Percentiles rank a stretch among this genome's conserved stretches.
These are phyloP conservation scores for Angomonas deanei DNA, from an alignment of 208 protist genomes.

Conservation along the genomic window DNA sequence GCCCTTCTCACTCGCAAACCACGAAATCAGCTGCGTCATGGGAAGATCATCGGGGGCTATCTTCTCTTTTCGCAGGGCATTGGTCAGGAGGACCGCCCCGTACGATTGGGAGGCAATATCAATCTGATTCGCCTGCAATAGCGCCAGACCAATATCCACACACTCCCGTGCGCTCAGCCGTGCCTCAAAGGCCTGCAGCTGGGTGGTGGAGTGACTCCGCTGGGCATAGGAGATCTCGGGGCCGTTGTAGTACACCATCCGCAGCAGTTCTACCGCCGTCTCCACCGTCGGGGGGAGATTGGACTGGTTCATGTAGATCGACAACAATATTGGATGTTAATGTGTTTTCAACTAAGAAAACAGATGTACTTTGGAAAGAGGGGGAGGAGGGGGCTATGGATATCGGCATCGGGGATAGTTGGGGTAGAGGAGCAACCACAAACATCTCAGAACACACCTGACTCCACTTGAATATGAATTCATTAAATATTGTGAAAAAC, in stretches of 20 bases:
- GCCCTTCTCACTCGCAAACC: conserved; percentile 58
- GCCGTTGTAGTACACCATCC: conserved; percentile 29
- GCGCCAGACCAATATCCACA: conserved; percentile 36
- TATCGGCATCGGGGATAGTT: too few species aligned
- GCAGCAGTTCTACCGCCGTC: conserved; percentile 27
- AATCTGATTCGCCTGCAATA: conserved; percentile 38
- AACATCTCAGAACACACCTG: not conserved
- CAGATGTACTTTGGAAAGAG: not conserved
- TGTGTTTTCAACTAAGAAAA: not conserved
- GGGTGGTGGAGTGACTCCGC: conserved; percentile 24
- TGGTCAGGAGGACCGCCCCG: conserved; percentile 63
- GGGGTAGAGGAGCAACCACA: too few species aligned
- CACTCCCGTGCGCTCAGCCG: conserved; percentile 23
- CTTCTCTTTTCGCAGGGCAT: conserved; percentile 28
- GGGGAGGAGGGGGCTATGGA: too few species aligned
- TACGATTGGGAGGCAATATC: conserved; percentile 68
- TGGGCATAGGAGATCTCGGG: conserved; percentile 23
- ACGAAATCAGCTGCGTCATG: conserved; percentile 54
- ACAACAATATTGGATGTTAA: not conserved
- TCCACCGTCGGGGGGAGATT: conserved; percentile 9
- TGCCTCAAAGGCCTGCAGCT: conserved; percentile 56
- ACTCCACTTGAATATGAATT: too few species aligned
- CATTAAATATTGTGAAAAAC: too few species aligned
- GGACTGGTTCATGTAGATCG: not conserved
- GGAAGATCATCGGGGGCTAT: conserved; percentile 31